These are phyloP conservation scores for Tetrastigma voinierianum DNA, from an alignment of 164 flowering plant genomes.

Conservation along the genomic window DNA sequence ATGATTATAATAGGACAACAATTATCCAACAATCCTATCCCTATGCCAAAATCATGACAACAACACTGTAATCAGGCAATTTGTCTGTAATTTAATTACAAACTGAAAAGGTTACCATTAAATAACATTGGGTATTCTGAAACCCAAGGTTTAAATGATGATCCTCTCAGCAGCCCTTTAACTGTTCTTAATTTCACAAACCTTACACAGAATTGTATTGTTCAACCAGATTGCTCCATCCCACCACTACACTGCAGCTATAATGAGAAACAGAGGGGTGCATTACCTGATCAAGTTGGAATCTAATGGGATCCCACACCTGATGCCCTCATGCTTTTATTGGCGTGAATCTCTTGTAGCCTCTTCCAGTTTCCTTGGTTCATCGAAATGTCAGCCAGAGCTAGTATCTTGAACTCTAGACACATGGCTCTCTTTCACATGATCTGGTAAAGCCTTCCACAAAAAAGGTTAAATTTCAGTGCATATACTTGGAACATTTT, in stretches of 20 bases:
- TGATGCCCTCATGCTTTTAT: background rate
- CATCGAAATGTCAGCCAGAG: background rate
- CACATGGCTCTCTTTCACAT: conserved; percentile 14
- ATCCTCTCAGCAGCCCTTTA: background rate
- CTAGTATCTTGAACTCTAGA: conserved; percentile 1
- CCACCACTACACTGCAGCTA: background rate
- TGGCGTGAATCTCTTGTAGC: too few species aligned
- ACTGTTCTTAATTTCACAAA: background rate
- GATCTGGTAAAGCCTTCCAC: conserved; percentile 30
- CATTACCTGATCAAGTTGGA: background rate
- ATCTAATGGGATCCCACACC: conserved; percentile 1
- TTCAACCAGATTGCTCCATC: conserved; percentile 1
- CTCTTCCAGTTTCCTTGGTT: background rate
- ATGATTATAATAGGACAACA: too few species aligned
- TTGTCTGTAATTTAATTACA: too few species aligned
- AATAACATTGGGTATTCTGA: background rate
- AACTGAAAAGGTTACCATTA: background rate
- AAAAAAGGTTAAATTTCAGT: background rate
- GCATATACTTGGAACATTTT: background rate
- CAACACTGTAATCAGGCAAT: too few species aligned
- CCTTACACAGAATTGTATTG: background rate
- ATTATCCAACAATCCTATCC: too few species aligned
- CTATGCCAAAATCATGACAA: too few species aligned
- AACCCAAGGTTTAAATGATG: background rate
- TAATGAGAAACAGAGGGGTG: background rate